Conservation (phyloP, 768 basidiomycete species). For the Dendrothele bispora region DNA sequence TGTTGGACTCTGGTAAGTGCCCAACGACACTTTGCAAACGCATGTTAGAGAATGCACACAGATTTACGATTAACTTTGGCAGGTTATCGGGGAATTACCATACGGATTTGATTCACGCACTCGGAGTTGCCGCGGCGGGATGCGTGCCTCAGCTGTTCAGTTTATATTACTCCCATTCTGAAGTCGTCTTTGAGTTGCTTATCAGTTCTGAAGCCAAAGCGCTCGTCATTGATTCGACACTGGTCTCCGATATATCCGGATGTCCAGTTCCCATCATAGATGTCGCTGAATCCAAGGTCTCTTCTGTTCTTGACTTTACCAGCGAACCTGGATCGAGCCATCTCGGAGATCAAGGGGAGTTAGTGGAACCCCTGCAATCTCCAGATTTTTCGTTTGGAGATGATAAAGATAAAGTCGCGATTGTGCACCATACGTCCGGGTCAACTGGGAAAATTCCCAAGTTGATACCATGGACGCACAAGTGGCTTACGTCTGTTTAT, state of each 20-base stretch:
- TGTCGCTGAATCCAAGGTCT: too few species aligned
- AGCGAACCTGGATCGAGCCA: too few species aligned
- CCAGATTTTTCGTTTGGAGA: not conserved
- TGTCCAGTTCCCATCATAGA: not conserved
- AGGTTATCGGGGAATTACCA: not conserved
- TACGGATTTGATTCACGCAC: not conserved
- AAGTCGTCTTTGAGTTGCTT: not conserved
- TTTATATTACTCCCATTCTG: not conserved
- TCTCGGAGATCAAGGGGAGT: too few species aligned
- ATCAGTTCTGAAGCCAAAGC: not conserved
- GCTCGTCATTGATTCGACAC: not conserved
- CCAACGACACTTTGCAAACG: too few species aligned
- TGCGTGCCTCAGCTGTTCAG: not conserved
- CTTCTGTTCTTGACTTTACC: too few species aligned
- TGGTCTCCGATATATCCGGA: not conserved
- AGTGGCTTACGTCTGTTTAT: not conserved
- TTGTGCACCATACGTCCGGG: not conserved
- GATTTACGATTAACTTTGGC: not conserved
- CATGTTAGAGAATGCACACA: too few species aligned
- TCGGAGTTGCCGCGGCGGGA: not conserved
- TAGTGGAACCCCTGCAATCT: too few species aligned
- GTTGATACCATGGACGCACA: not conserved
- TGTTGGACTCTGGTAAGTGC: not conserved
- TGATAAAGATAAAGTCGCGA: not conserved
- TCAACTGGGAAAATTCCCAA: not conserved